phyloP scores from a whole-genome alignment of 208 protist species.

The Herpetomonas tarakana region DNA sequence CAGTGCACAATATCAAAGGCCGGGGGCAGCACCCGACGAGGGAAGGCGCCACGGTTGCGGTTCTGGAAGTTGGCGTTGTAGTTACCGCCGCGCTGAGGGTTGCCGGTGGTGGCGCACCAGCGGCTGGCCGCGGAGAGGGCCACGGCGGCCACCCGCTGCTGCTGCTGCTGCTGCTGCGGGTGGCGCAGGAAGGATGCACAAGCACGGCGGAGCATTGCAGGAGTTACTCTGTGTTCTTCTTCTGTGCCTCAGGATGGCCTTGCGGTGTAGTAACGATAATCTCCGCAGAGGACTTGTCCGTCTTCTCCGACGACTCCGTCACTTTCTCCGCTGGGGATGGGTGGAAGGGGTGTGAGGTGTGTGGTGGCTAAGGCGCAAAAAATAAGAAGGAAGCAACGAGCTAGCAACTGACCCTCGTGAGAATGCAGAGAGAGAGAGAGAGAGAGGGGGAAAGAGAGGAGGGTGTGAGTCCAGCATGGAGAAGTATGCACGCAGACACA shows the following conservation, averaged over 20 bases:
- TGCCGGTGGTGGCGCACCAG: too few species aligned
- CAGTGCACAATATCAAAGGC: conserved; percentile 88
- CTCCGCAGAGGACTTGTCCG: too few species aligned
- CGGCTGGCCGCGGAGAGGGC: too few species aligned
- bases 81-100: too few species aligned
- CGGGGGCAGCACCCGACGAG: conserved; percentile 40
- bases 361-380: too few species aligned
- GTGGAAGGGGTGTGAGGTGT: too few species aligned
- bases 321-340: too few species aligned
- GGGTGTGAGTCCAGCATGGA: background rate
- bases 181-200: conserved; percentile 11
- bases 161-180: conserved; percentile 14
- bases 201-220: conserved; percentile 2
- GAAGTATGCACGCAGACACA: conserved; percentile 6
- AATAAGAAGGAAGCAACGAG: too few species aligned
- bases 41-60: conserved; percentile 23
- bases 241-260: conserved; percentile 11
- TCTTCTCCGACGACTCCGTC: too few species aligned
- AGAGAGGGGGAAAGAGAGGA: conserved; percentile 9
- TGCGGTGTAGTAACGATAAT: too few species aligned
- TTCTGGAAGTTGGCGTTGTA: conserved; percentile 7
- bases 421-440: conserved; percentile 15
- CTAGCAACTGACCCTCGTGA: too few species aligned
- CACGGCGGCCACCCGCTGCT: conserved; percentile 12
- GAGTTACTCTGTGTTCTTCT: conserved; percentile 13